These are phyloP conservation scores for Fusarium sterilihyphosum DNA, from an alignment of 2,329 filamentous ascomycete genomes.

Conservation along the genomic window DNA sequence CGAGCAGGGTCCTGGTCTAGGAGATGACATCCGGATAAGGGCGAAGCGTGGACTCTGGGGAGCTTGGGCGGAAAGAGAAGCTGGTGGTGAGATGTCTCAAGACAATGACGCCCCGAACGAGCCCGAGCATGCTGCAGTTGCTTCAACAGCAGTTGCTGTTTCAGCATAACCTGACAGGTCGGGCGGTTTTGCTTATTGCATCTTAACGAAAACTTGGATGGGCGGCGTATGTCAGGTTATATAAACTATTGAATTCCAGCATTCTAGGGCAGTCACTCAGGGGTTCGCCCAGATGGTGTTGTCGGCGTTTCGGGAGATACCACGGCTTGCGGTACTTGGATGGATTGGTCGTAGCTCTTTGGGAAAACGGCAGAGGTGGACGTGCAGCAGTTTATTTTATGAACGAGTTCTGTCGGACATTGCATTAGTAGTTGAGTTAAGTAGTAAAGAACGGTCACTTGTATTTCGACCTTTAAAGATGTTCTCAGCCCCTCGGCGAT, in stretches of 20 bases:
- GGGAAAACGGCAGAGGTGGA: constrained; percentile 37
- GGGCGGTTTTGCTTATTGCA: constrained; percentile 23
- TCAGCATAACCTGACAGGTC: constrained; percentile 46
- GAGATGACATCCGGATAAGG: constrained; percentile 82
- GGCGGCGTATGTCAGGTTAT: constrained; percentile 44
- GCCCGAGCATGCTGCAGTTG: constrained; percentile 49
- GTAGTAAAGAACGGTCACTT: constrained; percentile 13
- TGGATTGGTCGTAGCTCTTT: constrained; percentile 30
- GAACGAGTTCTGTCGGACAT: constrained; percentile 24
- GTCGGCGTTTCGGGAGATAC: constrained; percentile 54
- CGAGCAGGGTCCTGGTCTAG: constrained; percentile 82
- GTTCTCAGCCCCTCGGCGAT: background rate
- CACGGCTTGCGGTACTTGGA: constrained; percentile 46
- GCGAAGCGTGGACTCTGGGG: constrained; percentile 98
- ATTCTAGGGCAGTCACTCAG: constrained; percentile 46
- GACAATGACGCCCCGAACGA: constrained; percentile 53
- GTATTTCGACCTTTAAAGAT: background rate
- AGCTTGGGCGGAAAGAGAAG: constrained; percentile 86
- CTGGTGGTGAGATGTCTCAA: constrained; percentile 68
- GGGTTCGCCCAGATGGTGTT: constrained; percentile 48
- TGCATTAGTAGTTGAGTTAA: constrained; percentile 21
- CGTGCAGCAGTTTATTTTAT: constrained; percentile 27
- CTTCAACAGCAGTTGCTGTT: constrained; percentile 50
- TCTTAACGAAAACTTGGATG: constrained; percentile 39
- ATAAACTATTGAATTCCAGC: constrained; percentile 50